Base-by-base conservation (phyloP, 139 green algal species). In the Microglena sp. region DNA sequence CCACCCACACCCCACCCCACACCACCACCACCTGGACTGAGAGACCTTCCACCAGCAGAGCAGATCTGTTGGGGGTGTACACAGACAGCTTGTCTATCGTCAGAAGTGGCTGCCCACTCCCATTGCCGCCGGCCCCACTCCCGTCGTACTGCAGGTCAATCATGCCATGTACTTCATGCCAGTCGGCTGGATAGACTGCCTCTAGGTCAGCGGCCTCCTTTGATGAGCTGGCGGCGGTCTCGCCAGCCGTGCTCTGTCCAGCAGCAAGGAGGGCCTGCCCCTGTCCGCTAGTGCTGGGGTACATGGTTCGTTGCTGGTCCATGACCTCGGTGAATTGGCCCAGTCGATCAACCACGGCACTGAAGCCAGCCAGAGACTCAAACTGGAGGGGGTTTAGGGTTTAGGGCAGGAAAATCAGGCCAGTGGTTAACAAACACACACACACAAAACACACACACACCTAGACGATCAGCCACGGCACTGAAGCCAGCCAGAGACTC, bases 391-490 rank as follows among this genome's bases (percentile, higher is more conserved):
- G 50, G 50, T 59, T 2, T 31, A 62, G 22, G 26, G 45, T 31
- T 3, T 2, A 22, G 15, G 21, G 50, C 50, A 26, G 11, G 11
- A 50, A 50, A 50, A n/a, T n/a, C n/a, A n/a, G n/a, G n/a, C n/a
- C n/a, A n/a, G n/a, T n/a, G n/a, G n/a, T n/a, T n/a, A n/a, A n/a
- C n/a, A n/a, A n/a, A n/a, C n/a, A n/a, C n/a, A n/a, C n/a, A n/a
- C n/a, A n/a, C n/a, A n/a, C n/a, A n/a, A n/a, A n/a, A n/a, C n/a
- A n/a, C n/a, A n/a, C n/a, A n/a, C n/a, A n/a, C n/a, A n/a, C n/a
- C n/a, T n/a, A 96, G 70, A 30, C 90, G 86, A 70, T 95, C 90
- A 5, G 97, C 71, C 2, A 97, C 87, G 0, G 92, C 92, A 22
- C 77, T 85, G 78, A 97, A 97, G 29, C 83, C 80, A 1, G 89